A percentile compares a stretch with the other conserved stretches of the same genome.
Evolutionary conservation across 169 alveolate genomes (phyloP).

Genomic region (Plasmodium gallinaceum): DNA sequence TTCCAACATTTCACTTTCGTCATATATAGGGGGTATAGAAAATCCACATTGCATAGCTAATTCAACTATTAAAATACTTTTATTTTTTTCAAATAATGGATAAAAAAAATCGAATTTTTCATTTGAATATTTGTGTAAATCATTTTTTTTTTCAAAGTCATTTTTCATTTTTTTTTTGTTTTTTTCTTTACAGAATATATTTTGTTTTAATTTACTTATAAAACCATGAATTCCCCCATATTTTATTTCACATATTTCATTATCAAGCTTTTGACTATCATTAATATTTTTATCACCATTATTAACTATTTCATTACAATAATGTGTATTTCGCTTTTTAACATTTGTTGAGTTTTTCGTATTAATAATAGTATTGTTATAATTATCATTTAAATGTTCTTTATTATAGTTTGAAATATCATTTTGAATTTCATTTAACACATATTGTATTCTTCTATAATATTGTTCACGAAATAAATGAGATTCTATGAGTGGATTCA

Average conservation of each 20-base stretch:
- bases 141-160: background rate
- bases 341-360: background rate
- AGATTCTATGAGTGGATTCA: slow-evolving; percentile 82
- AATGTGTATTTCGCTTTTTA: background rate
- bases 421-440: slow-evolving; percentile 16
- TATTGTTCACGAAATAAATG: slow-evolving; percentile 60
- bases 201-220: background rate
- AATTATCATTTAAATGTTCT: background rate
- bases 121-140: background rate
- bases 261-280: background rate
- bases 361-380: background rate
- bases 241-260: background rate
- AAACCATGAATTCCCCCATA: background rate
- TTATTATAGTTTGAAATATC: slow-evolving; percentile 28
- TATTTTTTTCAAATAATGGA: slow-evolving; percentile 36
- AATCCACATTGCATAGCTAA: slow-evolving; percentile 82
- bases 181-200: background rate
- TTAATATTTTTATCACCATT: background rate
- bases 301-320: background rate
- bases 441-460: slow-evolving; percentile 52
- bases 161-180: background rate
- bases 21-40: slow-evolving; percentile 84
- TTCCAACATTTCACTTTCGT: slow-evolving; percentile 80
- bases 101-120: slow-evolving; percentile 34
- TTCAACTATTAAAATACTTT: slow-evolving; percentile 44